phyloP scores from a whole-genome alignment of 345 rosid species.

The Salix koriyanagi region DNA sequence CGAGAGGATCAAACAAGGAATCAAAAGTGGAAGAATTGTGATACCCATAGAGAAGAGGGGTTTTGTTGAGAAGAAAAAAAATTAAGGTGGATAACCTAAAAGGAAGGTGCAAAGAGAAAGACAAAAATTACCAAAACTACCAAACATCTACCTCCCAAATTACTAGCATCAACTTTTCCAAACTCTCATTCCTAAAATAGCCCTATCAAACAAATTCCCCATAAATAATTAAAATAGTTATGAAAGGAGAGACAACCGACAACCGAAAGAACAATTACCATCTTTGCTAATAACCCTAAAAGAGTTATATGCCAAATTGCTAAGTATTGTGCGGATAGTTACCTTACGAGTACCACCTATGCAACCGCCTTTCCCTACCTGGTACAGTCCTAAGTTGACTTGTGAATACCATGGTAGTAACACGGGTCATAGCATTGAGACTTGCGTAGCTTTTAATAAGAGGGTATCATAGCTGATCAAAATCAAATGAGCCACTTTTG shows the following conservation, averaged over 20 bases:
- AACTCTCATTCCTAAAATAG: too few species aligned
- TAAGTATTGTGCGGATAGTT: background rate
- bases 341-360: background rate
- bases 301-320: background rate
- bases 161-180: too few species aligned
- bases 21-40: too few species aligned
- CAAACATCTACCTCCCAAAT: too few species aligned
- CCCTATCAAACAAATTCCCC: background rate
- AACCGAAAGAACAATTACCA: background rate
- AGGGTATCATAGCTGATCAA: too few species aligned
- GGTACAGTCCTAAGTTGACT: background rate
- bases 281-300: background rate
- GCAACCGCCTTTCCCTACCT: background rate
- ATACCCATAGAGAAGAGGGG: too few species aligned
- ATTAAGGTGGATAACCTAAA: too few species aligned
- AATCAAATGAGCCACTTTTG: background rate
- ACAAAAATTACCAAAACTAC: too few species aligned
- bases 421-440: background rate
- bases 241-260: background rate
- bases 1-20: background rate
- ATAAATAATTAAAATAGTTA: rapidly evolving
- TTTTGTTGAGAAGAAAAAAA: too few species aligned
- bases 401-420: background rate
- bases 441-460: too few species aligned
- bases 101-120: too few species aligned